Conservation (phyloP, 2,329 filamentous ascomycete genomes). For the Neofusicoccum laricinum region DNA sequence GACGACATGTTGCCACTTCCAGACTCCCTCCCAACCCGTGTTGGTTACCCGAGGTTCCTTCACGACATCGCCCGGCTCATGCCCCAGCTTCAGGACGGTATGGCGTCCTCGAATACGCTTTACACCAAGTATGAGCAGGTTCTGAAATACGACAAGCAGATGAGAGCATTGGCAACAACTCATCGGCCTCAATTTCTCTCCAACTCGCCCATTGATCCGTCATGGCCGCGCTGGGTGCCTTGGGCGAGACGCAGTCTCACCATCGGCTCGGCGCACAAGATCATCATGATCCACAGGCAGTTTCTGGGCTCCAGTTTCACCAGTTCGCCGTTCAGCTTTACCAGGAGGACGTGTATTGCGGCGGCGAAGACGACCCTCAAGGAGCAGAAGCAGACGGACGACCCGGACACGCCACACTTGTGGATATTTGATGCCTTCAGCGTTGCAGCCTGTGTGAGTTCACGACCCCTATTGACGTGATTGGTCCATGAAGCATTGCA, state of each 20-base stretch:
- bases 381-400: conserved; percentile 32
- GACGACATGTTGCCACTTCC: conserved; percentile 27
- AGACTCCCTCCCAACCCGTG: conserved; percentile 28
- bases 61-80: conserved; percentile 40
- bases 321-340: conserved; percentile 42
- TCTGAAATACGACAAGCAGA: conserved; percentile 38
- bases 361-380: conserved; percentile 42
- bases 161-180: conserved; percentile 34
- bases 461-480: too few species aligned
- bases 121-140: conserved; percentile 43
- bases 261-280: conserved; percentile 41
- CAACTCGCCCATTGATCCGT: conserved; percentile 30
- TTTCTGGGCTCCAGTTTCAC: conserved; percentile 44
- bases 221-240: conserved; percentile 40
- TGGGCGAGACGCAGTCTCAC: conserved; percentile 41
- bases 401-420: conserved; percentile 39
- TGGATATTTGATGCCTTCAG: conserved; percentile 45
- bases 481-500: too few species aligned
- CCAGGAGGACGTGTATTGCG: conserved; percentile 41
- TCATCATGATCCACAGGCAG: conserved; percentile 46
- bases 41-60: conserved; percentile 14
- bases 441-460: conserved; percentile 30
- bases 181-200: conserved; percentile 36
- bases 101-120: conserved; percentile 32
- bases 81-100: conserved; percentile 38